A percentile compares a stretch with the other conserved stretches of the same genome.
phyloP scores from a whole-genome alignment of 225 moss, liverwort and hornwort genomes.

The Polytrichum commune region DNA sequence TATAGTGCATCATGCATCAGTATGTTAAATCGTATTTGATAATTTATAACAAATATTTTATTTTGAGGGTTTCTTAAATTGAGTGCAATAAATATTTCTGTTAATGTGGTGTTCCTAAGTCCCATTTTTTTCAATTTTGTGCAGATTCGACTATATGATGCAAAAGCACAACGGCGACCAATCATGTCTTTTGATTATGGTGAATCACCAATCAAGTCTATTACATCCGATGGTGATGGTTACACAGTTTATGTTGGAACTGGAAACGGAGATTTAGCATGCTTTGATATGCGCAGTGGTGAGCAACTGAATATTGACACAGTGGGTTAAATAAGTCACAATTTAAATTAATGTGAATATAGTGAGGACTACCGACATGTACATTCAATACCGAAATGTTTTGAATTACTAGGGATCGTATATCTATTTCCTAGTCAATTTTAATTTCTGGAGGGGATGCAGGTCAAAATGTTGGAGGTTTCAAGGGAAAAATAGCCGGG shows the following conservation, averaged over 20 bases:
- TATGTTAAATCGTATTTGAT: too few species aligned
- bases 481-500: slow-evolving; percentile 93
- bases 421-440: not conserved
- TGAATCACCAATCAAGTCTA: slow-evolving; percentile 80
- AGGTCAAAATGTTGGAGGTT: slow-evolving; percentile 85
- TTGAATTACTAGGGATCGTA: too few species aligned
- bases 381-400: too few species aligned
- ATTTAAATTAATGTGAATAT: too few species aligned
- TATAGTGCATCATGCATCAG: too few species aligned
- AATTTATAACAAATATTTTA: too few species aligned
- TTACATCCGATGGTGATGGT: slow-evolving; percentile 73
- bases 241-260: slow-evolving; percentile 74
- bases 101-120: not conserved
- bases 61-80: too few species aligned
- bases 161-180: slow-evolving; percentile 75
- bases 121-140: not conserved
- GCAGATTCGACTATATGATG: slow-evolving; percentile 88
- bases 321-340: too few species aligned
- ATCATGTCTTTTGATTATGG: slow-evolving; percentile 76
- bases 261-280: slow-evolving; percentile 77
- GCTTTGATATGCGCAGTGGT: slow-evolving; percentile 96
- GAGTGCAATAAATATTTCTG: too few species aligned
- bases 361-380: too few species aligned
- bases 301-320: not conserved
- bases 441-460: slow-evolving; percentile 23